Conservation (phyloP, 2,329 filamentous ascomycete genomes). For the Hypoxylon sp. region DNA sequence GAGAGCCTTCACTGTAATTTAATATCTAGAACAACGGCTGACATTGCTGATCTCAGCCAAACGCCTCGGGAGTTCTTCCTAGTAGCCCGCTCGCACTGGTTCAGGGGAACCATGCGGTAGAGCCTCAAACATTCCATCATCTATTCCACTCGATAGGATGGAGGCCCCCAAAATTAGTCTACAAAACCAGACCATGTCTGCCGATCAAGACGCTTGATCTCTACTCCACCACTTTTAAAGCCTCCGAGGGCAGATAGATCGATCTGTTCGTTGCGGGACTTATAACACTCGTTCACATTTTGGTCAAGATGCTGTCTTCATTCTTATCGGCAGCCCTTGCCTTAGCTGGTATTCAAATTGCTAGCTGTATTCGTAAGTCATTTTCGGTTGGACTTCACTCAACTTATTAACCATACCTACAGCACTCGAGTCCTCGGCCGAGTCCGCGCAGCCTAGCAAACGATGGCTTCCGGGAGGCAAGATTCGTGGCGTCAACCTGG, state of each 20-base stretch:
- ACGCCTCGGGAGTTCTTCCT: neutral
- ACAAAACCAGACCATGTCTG: constrained; percentile 5
- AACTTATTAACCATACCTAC: neutral
- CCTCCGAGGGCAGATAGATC: neutral
- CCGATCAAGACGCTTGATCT: neutral
- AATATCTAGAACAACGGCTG: constrained; percentile 3
- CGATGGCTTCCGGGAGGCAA: constrained; percentile 38
- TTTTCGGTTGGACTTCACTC: neutral
- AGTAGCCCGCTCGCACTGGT: neutral
- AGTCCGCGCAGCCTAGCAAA: constrained; percentile 6
- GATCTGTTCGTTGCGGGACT: neutral
- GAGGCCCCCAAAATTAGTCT: neutral
- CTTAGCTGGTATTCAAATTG: constrained; percentile 9
- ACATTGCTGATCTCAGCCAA: constrained; percentile 24
- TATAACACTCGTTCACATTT: neutral
- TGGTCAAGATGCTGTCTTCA: constrained; percentile 18
- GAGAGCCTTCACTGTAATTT: constrained; percentile 4
- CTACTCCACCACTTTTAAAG: neutral
- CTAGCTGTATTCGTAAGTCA: constrained; percentile 21
- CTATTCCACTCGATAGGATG: neutral
- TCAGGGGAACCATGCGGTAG: constrained; percentile 15
- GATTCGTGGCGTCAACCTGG: constrained; percentile 62
- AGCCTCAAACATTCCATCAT: constrained; percentile 11
- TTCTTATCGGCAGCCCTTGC: constrained; percentile 8
- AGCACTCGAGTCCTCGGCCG: constrained; percentile 19